These are phyloP conservation scores for Croton laevigatus DNA, from an alignment of 441 rosid species.

Conservation along the genomic window DNA sequence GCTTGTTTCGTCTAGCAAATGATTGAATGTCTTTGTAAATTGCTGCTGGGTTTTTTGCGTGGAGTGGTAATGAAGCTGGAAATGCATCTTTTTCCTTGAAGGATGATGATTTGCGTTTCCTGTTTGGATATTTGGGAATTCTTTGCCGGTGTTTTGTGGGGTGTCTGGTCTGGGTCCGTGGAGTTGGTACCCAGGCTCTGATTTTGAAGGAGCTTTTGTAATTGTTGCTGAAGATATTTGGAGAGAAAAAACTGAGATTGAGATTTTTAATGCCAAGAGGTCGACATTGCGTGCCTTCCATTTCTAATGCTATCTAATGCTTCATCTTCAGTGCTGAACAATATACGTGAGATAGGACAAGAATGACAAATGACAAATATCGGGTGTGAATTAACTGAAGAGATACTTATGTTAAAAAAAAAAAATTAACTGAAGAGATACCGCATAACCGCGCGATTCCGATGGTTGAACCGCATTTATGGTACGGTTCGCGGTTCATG, in stretches of 20 bases:
- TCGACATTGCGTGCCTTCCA: slow-evolving; percentile 17
- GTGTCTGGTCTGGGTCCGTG: neutral
- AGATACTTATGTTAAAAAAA: too few relatives aligned
- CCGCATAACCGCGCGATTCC: too few relatives aligned
- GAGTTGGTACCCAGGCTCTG: slow-evolving; percentile 20
- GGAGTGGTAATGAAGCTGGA: slow-evolving; percentile 69
- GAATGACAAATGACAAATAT: too few relatives aligned
- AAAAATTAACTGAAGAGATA: too few relatives aligned
- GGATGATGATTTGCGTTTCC: slow-evolving; percentile 32
- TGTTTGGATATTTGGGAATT: slow-evolving; percentile 15
- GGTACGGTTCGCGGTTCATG: too few relatives aligned
- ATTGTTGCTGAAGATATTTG: slow-evolving; percentile 19
- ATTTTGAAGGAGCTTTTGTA: slow-evolving; percentile 23
- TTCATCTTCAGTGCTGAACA: too few relatives aligned
- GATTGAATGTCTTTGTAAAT: slow-evolving; percentile 61
- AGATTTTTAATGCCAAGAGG: slow-evolving; percentile 21
- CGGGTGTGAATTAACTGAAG: too few relatives aligned
- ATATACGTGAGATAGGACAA: too few relatives aligned
- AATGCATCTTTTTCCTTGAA: slow-evolving; percentile 53
- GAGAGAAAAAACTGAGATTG: slow-evolving; percentile 26
- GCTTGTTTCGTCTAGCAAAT: slow-evolving; percentile 58
- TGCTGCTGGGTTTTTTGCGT: slow-evolving; percentile 51
- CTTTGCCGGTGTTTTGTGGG: slow-evolving; percentile 11
- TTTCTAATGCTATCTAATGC: neutral
- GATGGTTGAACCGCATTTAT: too few relatives aligned